phyloP scores from a whole-genome alignment of 768 basidiomycete genomes.

The Pleurotus citrinopileatus region DNA sequence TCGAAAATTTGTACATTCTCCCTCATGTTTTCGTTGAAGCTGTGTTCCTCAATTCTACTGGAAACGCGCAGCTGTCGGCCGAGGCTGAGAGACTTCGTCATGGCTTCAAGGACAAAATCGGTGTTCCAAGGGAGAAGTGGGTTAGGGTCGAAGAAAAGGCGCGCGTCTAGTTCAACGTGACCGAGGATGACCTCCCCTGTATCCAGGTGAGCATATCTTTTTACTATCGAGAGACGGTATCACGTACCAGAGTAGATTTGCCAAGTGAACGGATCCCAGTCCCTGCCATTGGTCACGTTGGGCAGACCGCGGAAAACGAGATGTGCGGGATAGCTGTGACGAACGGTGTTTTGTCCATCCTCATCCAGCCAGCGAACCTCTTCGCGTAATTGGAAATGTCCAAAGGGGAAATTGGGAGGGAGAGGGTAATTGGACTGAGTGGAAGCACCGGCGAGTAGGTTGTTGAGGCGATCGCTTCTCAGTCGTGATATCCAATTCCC shows the following conservation, averaged over 20 bases:
- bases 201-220: background rate
- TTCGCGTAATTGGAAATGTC: background rate
- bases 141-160: slow-evolving; percentile 1
- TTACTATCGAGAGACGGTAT: background rate
- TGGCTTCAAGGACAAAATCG: slow-evolving; percentile 4
- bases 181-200: slow-evolving; percentile 5
- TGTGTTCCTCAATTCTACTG: background rate
- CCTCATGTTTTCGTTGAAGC: background rate
- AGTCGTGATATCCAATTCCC: background rate
- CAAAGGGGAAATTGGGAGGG: slow-evolving; percentile 1
- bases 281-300: slow-evolving; percentile 1
- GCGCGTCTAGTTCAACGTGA: slow-evolving; percentile 1
- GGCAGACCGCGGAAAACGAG: slow-evolving; percentile 1
- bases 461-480: background rate
- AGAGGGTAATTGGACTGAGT: background rate
- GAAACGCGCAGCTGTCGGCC: slow-evolving; percentile 5
- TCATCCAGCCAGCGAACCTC: slow-evolving; percentile 5
- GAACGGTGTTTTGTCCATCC: background rate
- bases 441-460: background rate
- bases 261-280: slow-evolving; percentile 5
- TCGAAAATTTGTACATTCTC: slow-evolving; percentile 1
- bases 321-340: background rate
- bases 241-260: slow-evolving; percentile 1
- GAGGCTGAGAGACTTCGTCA: background rate
- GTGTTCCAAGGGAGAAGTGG: slow-evolving; percentile 3